These are phyloP conservation scores for Aspergillus sp. DNA, from an alignment of 2,329 filamentous ascomycete species.

Conservation along the genomic window DNA sequence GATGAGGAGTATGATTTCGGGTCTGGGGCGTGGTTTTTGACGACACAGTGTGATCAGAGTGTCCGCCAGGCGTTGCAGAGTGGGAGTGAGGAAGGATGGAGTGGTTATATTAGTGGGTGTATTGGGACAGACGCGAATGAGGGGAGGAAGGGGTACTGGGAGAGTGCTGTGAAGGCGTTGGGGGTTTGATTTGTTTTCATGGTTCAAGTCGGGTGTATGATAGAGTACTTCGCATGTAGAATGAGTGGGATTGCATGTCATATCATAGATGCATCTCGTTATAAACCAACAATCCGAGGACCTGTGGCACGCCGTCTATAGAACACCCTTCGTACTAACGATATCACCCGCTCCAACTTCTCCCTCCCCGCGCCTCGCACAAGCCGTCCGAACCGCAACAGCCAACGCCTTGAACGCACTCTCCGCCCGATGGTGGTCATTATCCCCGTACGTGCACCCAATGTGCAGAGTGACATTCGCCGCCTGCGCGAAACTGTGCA, in stretches of 20 bases:
- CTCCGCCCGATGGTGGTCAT: conserved; percentile 95
- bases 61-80: conserved; percentile 40
- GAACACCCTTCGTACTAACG: conserved; percentile 89
- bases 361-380: conserved; percentile 62
- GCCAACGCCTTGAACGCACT: conserved; percentile 96
- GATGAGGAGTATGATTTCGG: conserved; percentile 49
- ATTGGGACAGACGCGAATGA: conserved; percentile 44
- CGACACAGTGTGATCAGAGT: conserved; percentile 45
- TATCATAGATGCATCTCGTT: too few relatives aligned
- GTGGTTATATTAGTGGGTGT: conserved; percentile 49
- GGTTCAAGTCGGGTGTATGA: background rate
- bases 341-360: conserved; percentile 86
- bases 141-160: conserved; percentile 46
- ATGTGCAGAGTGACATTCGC: conserved; percentile 92
- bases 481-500: conserved; percentile 88
- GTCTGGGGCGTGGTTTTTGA: conserved; percentile 56
- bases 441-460: conserved; percentile 80
- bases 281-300: too few relatives aligned
- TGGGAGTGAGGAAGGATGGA: conserved; percentile 46
- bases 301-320: conserved; percentile 29
- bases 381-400: conserved; percentile 74
- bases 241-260: background rate
- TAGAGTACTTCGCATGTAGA: background rate
- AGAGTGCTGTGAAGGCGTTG: conserved; percentile 39
- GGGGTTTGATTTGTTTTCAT: conserved; percentile 13